Evolutionary conservation across 306 rosid species (phyloP).

Genomic region (Alnus glutinosa): DNA sequence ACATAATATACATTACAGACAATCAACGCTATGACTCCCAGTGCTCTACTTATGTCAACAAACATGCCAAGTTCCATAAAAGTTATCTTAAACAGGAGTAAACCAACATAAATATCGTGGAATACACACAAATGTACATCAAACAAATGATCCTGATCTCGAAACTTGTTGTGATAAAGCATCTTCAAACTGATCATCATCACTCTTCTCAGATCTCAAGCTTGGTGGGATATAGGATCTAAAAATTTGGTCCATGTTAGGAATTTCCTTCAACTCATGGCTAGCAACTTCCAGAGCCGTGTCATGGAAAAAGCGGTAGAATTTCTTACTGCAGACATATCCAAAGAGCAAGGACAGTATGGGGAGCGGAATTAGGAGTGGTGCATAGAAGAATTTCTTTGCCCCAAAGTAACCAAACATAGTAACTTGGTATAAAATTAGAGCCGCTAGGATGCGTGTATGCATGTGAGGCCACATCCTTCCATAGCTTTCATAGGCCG

Average conservation of each 20-base stretch:
- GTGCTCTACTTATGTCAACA: no score
- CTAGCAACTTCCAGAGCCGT: constrained; percentile 67
- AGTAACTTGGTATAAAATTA: constrained; percentile 74
- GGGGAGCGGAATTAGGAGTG: constrained; percentile 64
- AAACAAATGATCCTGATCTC: no score
- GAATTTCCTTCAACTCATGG: constrained; percentile 50
- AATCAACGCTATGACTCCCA: no score
- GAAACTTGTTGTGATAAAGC: no score
- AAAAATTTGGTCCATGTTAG: constrained; percentile 70
- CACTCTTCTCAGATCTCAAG: constrained; percentile 70
- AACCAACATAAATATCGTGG: no score
- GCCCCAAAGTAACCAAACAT: constrained; percentile 78
- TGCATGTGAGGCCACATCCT: constrained; percentile 93
- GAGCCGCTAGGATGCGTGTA: constrained; percentile 66
- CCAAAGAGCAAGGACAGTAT: constrained; percentile 54
- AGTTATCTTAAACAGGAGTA: no score
- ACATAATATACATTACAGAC: no score
- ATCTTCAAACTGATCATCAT: constrained; percentile 46
- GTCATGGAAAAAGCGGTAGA: constrained; percentile 58
- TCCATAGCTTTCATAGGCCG: constrained; percentile 83
- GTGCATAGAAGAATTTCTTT: constrained; percentile 50
- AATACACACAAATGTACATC: no score
- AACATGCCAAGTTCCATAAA: no score
- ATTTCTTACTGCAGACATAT: constrained; percentile 57
- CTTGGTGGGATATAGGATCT: constrained; percentile 73